Base-by-base conservation (phyloP, 2,329 filamentous ascomycete species). In the Alternaria dauci region DNA sequence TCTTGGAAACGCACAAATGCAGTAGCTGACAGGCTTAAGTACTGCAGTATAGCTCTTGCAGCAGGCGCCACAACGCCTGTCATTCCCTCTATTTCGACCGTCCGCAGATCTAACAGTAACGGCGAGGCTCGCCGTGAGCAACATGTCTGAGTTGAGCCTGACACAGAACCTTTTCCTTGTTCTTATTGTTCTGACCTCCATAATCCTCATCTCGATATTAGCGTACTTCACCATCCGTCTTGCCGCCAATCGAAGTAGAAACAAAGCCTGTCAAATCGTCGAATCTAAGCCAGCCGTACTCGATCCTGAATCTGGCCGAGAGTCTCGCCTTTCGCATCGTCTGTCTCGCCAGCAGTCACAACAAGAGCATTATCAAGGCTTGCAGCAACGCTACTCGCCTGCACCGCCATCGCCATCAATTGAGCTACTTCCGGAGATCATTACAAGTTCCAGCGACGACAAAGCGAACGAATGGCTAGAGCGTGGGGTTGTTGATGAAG, bases 381-480 rank as follows among this genome's bases (percentile, higher is more conserved):
- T 42, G 12, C 25, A 60, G 12, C 64, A 63, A 25, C 62, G 58
- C 14, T 43, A 57, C 11, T 59, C 63, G 25, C 52, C 55, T 6
- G 41, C 56, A 14, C 39, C 59, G 8, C 59, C 52, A 12, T 47
- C 55, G 6, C 61, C 59, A 16, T 55, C 58, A 16, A 60, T 65
- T n/a, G 55, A 69, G 51, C 25, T 63, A 20, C 43, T 63, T 5
- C 54, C 59, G 2, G 50, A 62, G 26, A 67, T 67, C 14, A 56
- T 55, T 9, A 65, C 62, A 25, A 65, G 46, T 20, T 52, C 48
- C 7, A 43, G 54, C 6, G 65, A 58, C n/a, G 63, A 69, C 3
- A 64, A 59, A 43, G 64, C 66, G 12, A 62, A 61, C 30, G 54
- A 63, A 34, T 71, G 69, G 69, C 26, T 70, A 42, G 64, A 69